These are phyloP conservation scores for Exobasidium rhododendri DNA, from an alignment of 1,284 basidiomycete genomes.

Conservation along the genomic window DNA sequence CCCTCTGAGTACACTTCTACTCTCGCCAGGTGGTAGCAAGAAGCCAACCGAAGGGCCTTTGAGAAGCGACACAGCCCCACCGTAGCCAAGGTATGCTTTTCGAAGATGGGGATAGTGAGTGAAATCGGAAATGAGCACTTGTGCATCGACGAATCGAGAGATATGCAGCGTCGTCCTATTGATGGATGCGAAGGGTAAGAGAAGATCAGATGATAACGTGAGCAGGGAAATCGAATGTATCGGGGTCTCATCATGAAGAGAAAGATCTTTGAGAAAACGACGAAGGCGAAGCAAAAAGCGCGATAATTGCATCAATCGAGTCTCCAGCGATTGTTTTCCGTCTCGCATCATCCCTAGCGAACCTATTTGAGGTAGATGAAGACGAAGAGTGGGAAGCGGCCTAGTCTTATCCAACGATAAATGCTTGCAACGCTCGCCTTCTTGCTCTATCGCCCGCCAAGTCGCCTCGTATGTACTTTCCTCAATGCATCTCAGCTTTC, in stretches of 20 bases:
- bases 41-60: conserved; percentile 7
- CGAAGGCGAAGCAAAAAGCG: conserved; percentile 2
- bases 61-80: background rate
- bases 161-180: conserved; percentile 2
- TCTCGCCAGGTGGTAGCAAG: conserved; percentile 7
- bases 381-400: background rate
- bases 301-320: background rate
- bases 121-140: conserved; percentile 3
- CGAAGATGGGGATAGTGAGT: background rate
- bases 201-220: background rate
- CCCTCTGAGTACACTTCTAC: conserved; percentile 3
- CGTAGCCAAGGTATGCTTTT: conserved; percentile 4
- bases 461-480: background rate
- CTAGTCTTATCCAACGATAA: background rate
- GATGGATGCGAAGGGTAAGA: conserved; percentile 7
- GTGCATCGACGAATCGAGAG: conserved; percentile 7
- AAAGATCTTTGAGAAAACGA: background rate
- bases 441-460: background rate
- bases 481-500: background rate
- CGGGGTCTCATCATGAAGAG: background rate
- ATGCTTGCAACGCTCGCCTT: background rate
- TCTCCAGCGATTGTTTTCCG: background rate
- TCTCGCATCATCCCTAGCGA: background rate
- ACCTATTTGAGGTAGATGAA: conserved; percentile 1
- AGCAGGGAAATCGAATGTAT: background rate